phyloP scores from a whole-genome alignment of 352 stramenopile genomes.

The Globisporangium megalacanthum region DNA sequence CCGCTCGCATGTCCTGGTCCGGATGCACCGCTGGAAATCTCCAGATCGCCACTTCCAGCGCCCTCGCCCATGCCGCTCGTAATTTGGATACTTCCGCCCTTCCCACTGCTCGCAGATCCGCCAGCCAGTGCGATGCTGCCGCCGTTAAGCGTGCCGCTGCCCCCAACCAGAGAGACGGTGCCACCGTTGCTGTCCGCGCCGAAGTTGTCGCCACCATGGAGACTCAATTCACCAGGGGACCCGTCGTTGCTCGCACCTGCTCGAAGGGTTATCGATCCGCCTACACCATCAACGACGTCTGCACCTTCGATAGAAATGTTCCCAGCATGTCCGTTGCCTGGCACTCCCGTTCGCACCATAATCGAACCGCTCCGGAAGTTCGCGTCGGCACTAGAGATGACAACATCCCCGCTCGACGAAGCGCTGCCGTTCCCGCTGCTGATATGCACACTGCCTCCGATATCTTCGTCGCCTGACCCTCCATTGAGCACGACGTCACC shows the following conservation, averaged over 20 bases:
- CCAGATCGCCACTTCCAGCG: slow-evolving; percentile 21
- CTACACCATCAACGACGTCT: slow-evolving; percentile 8
- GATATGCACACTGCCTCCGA: slow-evolving; percentile 19
- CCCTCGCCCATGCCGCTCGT: slow-evolving; percentile 18
- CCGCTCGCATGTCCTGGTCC: slow-evolving; percentile 16
- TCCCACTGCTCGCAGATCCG: slow-evolving; percentile 13
- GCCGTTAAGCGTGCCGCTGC: slow-evolving; percentile 12
- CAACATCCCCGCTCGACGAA: slow-evolving; percentile 10
- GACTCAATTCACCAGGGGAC: slow-evolving; percentile 11
- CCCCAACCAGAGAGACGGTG: slow-evolving; percentile 12
- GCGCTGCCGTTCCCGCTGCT: slow-evolving; percentile 16
- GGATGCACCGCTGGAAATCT: slow-evolving; percentile 17
- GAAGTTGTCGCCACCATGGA: slow-evolving; percentile 15
- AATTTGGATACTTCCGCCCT: slow-evolving; percentile 23
- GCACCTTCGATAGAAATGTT: slow-evolving; percentile 14
- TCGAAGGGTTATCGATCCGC: slow-evolving; percentile 15
- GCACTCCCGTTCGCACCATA: slow-evolving; percentile 11
- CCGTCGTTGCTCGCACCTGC: slow-evolving; percentile 15
- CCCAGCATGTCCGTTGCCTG: slow-evolving; percentile 14
- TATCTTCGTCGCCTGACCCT: slow-evolving; percentile 10
- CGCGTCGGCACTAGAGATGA: slow-evolving; percentile 9
- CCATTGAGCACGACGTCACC: slow-evolving; percentile 13
- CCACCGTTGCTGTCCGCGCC: slow-evolving; percentile 13
- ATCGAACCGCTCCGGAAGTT: slow-evolving; percentile 17
- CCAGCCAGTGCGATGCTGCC: slow-evolving; percentile 16